phyloP scores from a whole-genome alignment of 1,284 basidiomycete genomes.

The Blastosporella zonata region DNA sequence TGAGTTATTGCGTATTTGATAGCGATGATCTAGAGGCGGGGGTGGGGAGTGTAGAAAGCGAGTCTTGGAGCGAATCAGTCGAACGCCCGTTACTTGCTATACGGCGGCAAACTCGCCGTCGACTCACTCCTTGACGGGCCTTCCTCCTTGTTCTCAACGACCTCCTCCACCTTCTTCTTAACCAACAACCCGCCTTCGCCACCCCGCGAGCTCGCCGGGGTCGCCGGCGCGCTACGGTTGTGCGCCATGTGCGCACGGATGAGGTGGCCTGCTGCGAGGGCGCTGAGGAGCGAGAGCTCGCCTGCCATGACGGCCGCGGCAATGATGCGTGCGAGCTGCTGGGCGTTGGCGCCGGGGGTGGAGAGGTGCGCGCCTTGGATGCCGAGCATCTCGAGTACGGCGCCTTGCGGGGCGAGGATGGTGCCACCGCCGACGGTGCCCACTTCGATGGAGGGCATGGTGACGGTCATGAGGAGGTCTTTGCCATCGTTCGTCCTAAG shows the following conservation, averaged over 20 bases:
- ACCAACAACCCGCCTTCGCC: constrained; percentile 12
- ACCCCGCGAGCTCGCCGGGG: constrained; percentile 41
- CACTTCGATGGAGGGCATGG: constrained; percentile 96
- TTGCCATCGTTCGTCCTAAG: constrained; percentile 80
- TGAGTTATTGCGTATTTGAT: background rate
- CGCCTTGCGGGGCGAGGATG: constrained; percentile 81
- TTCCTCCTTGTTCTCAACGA: background rate
- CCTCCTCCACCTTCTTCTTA: background rate
- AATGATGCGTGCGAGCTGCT: constrained; percentile 83
- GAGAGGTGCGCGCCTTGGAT: constrained; percentile 83
- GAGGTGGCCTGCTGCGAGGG: constrained; percentile 89
- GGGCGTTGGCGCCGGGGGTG: constrained; percentile 83
- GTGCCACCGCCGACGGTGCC: constrained; percentile 97
- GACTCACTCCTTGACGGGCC: constrained; percentile 6
- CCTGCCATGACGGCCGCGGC: constrained; percentile 93
- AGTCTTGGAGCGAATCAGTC: background rate
- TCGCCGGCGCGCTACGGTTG: constrained; percentile 71
- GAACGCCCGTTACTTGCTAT: constrained; percentile 10
- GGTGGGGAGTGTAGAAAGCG: background rate
- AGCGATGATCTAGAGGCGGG: background rate
- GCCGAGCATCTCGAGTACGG: constrained; percentile 92
- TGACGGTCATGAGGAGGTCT: constrained; percentile 88
- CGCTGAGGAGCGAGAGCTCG: constrained; percentile 85
- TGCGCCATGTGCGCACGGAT: constrained; percentile 89
- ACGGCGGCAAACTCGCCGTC: constrained; percentile 16